These are phyloP conservation scores for Colletotrichum sp. DNA, from an alignment of 2,329 filamentous ascomycete species.

Conservation along the genomic window DNA sequence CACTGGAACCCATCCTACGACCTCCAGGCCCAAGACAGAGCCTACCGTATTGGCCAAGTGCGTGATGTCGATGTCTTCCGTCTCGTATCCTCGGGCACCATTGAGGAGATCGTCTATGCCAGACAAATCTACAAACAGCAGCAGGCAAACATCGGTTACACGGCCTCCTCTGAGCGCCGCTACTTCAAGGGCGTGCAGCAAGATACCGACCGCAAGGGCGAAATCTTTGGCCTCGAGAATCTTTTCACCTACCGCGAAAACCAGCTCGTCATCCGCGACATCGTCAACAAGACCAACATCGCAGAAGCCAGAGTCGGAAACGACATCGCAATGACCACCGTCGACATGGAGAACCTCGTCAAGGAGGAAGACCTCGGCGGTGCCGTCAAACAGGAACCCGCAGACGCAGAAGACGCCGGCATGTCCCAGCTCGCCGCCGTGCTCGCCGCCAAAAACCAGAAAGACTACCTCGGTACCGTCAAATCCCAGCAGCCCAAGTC, in stretches of 20 bases:
- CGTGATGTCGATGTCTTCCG: constrained; percentile 96
- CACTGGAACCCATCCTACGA: constrained; percentile 98
- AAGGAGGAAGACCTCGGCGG: constrained; percentile 48
- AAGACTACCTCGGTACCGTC: constrained; percentile 52
- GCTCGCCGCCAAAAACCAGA: constrained; percentile 37
- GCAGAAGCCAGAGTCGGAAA: constrained; percentile 89
- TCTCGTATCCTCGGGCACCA: constrained; percentile 86
- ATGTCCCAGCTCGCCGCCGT: constrained; percentile 63
- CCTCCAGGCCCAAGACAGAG: constrained; percentile 93
- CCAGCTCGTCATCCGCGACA: constrained; percentile 85
- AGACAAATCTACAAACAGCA: constrained; percentile 99
- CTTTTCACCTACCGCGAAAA: constrained; percentile 83
- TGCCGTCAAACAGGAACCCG: constrained; percentile 48
- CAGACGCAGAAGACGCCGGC: constrained; percentile 60
- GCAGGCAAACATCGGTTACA: constrained; percentile 97
- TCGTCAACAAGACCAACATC: constrained; percentile 98
- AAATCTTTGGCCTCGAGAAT: constrained; percentile 91
- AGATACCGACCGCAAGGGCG: constrained; percentile 80
- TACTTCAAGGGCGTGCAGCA: constrained; percentile 97
- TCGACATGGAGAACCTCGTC: constrained; percentile 70
- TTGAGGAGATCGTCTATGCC: constrained; percentile 97
- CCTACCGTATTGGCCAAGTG: constrained; percentile 92
- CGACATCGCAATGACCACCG: constrained; percentile 78
- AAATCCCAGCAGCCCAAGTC: constrained; percentile 52
- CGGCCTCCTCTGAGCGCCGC: constrained; percentile 85